Evolutionary conservation across 148 eudicot genomes (phyloP).

Genomic region (Spergularia marina): DNA sequence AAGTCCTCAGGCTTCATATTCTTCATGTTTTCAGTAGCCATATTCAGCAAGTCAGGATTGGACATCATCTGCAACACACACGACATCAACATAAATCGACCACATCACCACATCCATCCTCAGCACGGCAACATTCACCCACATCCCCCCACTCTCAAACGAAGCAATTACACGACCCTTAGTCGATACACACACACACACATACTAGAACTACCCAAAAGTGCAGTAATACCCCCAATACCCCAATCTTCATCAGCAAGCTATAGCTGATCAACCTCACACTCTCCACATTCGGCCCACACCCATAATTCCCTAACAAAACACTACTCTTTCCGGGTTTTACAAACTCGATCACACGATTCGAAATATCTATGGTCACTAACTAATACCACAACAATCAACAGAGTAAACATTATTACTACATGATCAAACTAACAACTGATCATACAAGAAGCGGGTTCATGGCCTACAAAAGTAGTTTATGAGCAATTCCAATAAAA

Average conservation of each 20-base stretch:
- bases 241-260: background rate
- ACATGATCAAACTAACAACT: background rate
- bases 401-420: background rate
- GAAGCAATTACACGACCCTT: background rate
- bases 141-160: background rate
- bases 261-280: background rate
- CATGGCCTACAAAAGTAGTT: no score
- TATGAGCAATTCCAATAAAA: no score
- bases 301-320: background rate
- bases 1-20: slow-evolving; percentile 83
- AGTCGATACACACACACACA: background rate
- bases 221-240: background rate
- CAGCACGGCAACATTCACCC: background rate
- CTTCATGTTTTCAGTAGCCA: slow-evolving; percentile 96
- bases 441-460: no score
- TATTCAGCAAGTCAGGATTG: slow-evolving; percentile 87
- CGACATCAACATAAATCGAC: background rate
- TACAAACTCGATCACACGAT: background rate
- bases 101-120: background rate
- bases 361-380: no score
- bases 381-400: background rate
- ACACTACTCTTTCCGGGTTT: background rate
- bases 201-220: no score
- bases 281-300: background rate
- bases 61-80: slow-evolving; percentile 82